These are phyloP conservation scores for Ganoderma sp. DNA, from an alignment of 1,284 basidiomycete species.

Conservation along the genomic window DNA sequence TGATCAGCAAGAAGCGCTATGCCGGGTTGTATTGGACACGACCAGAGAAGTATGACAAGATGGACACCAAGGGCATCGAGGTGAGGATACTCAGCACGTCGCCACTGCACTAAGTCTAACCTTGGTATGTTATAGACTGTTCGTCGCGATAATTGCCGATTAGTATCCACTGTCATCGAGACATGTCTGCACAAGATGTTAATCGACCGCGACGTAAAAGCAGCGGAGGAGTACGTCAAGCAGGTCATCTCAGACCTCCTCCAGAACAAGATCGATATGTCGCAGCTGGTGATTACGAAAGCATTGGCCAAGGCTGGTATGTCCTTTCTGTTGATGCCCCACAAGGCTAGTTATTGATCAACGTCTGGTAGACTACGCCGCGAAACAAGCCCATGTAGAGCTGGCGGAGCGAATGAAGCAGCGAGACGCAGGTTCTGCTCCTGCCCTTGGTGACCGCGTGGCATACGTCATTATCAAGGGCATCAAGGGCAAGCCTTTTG, in stretches of 20 bases:
- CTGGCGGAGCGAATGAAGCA: slow-evolving; percentile 93
- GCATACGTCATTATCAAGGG: slow-evolving; percentile 98
- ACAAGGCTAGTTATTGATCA: not conserved
- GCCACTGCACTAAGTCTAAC: slow-evolving; percentile 8
- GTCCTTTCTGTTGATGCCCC: slow-evolving; percentile 29
- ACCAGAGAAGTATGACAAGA: slow-evolving; percentile 94
- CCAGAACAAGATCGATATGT: slow-evolving; percentile 97
- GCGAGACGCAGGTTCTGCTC: slow-evolving; percentile 93
- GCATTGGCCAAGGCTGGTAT: slow-evolving; percentile 86
- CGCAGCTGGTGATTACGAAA: slow-evolving; percentile 96
- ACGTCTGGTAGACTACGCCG: slow-evolving; percentile 70
- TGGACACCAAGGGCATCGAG: slow-evolving; percentile 99
- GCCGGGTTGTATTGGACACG: slow-evolving; percentile 96
- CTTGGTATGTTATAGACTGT: slow-evolving; percentile 70
- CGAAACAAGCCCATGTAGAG: slow-evolving; percentile 95
- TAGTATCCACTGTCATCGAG: slow-evolving; percentile 95
- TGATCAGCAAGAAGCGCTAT: slow-evolving; percentile 98
- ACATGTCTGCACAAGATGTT: slow-evolving; percentile 97
- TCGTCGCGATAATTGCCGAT: slow-evolving; percentile 92
- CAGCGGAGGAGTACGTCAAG: slow-evolving; percentile 94
- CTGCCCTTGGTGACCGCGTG: slow-evolving; percentile 92
- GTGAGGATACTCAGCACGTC: slow-evolving; percentile 49
- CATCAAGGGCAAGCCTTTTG: slow-evolving; percentile 72
- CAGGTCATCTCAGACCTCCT: slow-evolving; percentile 90
- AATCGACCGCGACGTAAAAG: slow-evolving; percentile 91